A percentile compares a stretch with the other conserved stretches of the same genome.
phyloP scores from a whole-genome alignment of 2,329 filamentous ascomycete genomes.

The Epicoccum nigrum region DNA sequence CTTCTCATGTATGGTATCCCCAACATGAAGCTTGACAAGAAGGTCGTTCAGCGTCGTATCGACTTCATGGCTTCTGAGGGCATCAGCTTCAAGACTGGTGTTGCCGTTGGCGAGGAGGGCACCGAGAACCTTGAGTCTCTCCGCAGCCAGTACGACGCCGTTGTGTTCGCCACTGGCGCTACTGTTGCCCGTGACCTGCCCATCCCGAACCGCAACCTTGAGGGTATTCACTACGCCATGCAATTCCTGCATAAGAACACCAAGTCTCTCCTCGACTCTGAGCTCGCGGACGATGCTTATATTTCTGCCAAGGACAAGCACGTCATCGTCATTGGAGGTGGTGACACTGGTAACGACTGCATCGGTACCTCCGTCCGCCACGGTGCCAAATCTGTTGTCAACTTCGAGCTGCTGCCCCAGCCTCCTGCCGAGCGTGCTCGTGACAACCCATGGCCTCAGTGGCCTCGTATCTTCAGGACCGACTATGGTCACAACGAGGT shows the following conservation, averaged over 20 bases:
- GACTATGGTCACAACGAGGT: slow-evolving; percentile 97
- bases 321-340: slow-evolving; percentile 94
- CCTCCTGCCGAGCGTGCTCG: slow-evolving; percentile 86
- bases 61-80: slow-evolving; percentile 95
- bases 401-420: slow-evolving; percentile 94
- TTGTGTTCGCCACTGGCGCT: slow-evolving; percentile 89
- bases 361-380: slow-evolving; percentile 96
- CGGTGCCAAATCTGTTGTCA: slow-evolving; percentile 92
- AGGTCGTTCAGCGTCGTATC: slow-evolving; percentile 91
- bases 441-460: slow-evolving; percentile 98
- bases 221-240: slow-evolving; percentile 96
- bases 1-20: slow-evolving; percentile 98
- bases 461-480: slow-evolving; percentile 97
- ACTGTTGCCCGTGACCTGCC: slow-evolving; percentile 92
- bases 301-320: slow-evolving; percentile 96
- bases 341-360: slow-evolving; percentile 97
- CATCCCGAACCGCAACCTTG: slow-evolving; percentile 84
- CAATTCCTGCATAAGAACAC: slow-evolving; percentile 97
- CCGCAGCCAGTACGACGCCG: slow-evolving; percentile 76
- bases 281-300: slow-evolving; percentile 81
- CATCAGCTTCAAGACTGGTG: slow-evolving; percentile 78
- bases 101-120: slow-evolving; percentile 78
- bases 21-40: slow-evolving; percentile 99
- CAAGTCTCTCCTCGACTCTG: slow-evolving; percentile 93
- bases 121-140: slow-evolving; percentile 72